Base-by-base conservation (phyloP, 805 yeast species). In the Ogataea nitratoaversa region DNA sequence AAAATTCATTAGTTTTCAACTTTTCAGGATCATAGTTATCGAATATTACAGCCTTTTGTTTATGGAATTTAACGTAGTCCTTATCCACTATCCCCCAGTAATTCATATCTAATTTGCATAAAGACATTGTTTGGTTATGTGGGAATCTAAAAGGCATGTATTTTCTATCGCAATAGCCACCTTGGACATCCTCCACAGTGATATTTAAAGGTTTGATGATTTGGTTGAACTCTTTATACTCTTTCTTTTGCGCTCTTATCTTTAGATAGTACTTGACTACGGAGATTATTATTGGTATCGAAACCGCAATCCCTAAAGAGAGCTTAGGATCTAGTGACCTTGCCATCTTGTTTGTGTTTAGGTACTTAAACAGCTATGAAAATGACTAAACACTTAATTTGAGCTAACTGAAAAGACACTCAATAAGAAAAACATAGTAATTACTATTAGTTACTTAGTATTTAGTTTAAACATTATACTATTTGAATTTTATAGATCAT, bases 121-220 rank as follows among this genome's bases (percentile, higher is more conserved):
- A 63, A 1, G 76, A 67, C 78, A 73, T 73, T 6, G 78, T 73
- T 49, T 73, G 78, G 45, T 71, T 73, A 46, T 72, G 68, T 3
- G 78, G 78, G 71, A 72, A 72, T 44, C 78, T 59, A 46, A 73
- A 71, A 2, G 77, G 78, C 59, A 76, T 64, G 71, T 76, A 73
- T 1, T 75, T 76, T 42, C 76, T 57, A 46, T 71, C 76, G 7
- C 30, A 19, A 32, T 50, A 51, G 1, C 52, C 50, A 17, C 25
- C 32, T 4, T 28, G 30, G 12, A 55, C 36, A 14, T 42, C 40
- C 25, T 48, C 53, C 1, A 53, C 50, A 1, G 56, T 48, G 4
- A 53, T 32, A 12, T 38, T 19, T 5, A 52, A 30, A 2, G 58
- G 56, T 2, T 3, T 31, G 7, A 56, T 50, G 2, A 19, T 30